Base-by-base conservation (phyloP, 1,139 yeast species). In the Yamadazyma conglobata region DNA sequence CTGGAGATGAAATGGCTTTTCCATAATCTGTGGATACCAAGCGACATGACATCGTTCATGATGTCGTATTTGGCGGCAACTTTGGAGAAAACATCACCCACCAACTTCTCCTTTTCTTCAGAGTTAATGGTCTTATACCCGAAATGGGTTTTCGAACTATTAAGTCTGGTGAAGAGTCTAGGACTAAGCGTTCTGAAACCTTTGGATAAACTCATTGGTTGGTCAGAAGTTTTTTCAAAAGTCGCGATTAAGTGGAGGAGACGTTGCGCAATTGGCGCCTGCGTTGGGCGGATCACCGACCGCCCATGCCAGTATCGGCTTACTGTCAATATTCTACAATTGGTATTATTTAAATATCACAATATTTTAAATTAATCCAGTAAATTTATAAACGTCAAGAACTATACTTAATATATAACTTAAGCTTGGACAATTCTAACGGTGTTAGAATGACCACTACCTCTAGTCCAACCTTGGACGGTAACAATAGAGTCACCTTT, bases 391-490 rank as follows among this genome's bases (percentile, higher is more conserved):
- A n/a, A n/a, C n/a, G n/a, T n/a, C n/a, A n/a, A n/a, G n/a, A n/a
- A n/a, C n/a, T n/a, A n/a, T n/a, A n/a, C n/a, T n/a, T n/a, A n/a
- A n/a, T n/a, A n/a, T n/a, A n/a, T n/a, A 4, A 12, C 19, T 51
- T 65, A 68, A 48, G 74, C 74, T 52, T 66, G 71, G 40, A 71
- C 73, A 49, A 70, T 62, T 77, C 97, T 91, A 66, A 91, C 79
- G 46, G 98, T 91, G 83, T 91, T 91, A 58, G 98, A 85, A 79
- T 91, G 96, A 60, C 98, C 99, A 46, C 89, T 76, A 70, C 98
- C 98, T 64, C 93, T 85, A 58, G 95, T 86, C 94, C 96, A 91
- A 63, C 98, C 98, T 77, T 91, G 98, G 60, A 91, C 84, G 57
- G 95, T 86, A 50, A 91, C 88, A 54, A 88, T 84, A 39, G 85